Evolutionary conservation across 352 stramenopile genomes (phyloP).

Genomic region (Pythium periplocum): DNA sequence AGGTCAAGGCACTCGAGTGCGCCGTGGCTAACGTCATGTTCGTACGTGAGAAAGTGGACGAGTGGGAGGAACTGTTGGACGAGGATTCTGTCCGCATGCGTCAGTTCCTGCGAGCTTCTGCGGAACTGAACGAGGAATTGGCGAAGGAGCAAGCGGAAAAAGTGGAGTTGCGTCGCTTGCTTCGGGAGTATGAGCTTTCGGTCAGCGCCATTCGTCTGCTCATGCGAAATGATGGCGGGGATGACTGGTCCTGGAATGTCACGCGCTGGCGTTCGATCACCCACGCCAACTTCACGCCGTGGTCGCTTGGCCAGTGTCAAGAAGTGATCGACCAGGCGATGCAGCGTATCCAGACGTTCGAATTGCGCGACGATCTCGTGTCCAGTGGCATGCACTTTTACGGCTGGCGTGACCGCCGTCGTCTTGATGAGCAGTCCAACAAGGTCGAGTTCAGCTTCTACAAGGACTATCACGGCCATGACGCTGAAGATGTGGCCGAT

Average conservation of each 20-base stretch:
- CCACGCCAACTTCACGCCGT: background rate
- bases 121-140: background rate
- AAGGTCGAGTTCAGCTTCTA: constrained; percentile 11
- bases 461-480: constrained; percentile 5
- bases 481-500: background rate
- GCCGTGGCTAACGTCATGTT: background rate
- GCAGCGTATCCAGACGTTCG: constrained; percentile 2
- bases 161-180: background rate
- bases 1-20: constrained; percentile 10
- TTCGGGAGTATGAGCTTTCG: background rate
- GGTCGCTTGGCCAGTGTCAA: background rate
- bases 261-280: constrained; percentile 7
- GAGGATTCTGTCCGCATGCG: constrained; percentile 2
- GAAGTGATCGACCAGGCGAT: constrained; percentile 5
- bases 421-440: constrained; percentile 3
- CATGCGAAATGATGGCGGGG: background rate
- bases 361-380: background rate
- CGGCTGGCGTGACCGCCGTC: constrained; percentile 11
- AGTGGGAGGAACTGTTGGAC: background rate
- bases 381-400: constrained; percentile 8
- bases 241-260: constrained; percentile 1
- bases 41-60: background rate
- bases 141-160: background rate
- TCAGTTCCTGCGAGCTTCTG: background rate
- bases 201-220: constrained; percentile 1